Percentiles rank a stretch among this genome's conserved stretches.
Evolutionary conservation across 352 stramenopile genomes (phyloP).

Genomic region (Phytophthora uliginosa): DNA sequence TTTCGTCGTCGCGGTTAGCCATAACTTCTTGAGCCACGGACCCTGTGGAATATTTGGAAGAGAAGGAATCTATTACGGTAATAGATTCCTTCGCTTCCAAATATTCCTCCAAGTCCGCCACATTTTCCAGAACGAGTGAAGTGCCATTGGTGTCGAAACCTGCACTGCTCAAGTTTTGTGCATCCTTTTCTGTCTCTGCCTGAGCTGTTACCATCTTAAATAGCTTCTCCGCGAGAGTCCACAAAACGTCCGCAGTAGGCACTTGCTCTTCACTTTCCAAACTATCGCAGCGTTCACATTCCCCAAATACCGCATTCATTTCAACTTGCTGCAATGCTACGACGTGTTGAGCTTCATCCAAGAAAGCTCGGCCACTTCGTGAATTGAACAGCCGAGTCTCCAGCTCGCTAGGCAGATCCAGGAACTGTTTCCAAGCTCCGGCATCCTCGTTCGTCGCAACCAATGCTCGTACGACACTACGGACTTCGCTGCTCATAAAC

Average conservation of each 20-base stretch:
- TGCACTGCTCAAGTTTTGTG: not conserved
- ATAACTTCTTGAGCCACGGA: conserved; percentile 1
- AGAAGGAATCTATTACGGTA: too few species aligned
- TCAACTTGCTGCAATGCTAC: conserved; percentile 30
- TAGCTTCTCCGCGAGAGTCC: conserved; percentile 19
- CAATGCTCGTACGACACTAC: conserved; percentile 14
- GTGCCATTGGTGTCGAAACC: not conserved
- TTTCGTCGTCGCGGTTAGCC: not conserved
- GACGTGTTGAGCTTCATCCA: conserved; percentile 23
- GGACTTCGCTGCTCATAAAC: conserved; percentile 7
- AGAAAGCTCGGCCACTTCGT: conserved; percentile 28
- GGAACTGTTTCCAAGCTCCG: conserved; percentile 31
- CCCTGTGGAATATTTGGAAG: too few species aligned
- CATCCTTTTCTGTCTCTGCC: not conserved
- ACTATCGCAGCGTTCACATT: not conserved
- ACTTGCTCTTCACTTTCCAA: not conserved
- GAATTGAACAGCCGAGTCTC: conserved; percentile 33
- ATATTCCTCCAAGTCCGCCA: conserved; percentile 19
- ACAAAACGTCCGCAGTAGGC: conserved; percentile 9
- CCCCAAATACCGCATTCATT: conserved; percentile 1
- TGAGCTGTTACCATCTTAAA: conserved; percentile 12
- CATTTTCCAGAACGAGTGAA: conserved; percentile 1
- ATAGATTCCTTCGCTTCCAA: conserved; percentile 9
- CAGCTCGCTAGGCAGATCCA: conserved; percentile 27
- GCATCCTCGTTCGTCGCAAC: not conserved